These are phyloP conservation scores for Carex myosuroides DNA, from an alignment of 176 grass and related monocot species.

Conservation along the genomic window DNA sequence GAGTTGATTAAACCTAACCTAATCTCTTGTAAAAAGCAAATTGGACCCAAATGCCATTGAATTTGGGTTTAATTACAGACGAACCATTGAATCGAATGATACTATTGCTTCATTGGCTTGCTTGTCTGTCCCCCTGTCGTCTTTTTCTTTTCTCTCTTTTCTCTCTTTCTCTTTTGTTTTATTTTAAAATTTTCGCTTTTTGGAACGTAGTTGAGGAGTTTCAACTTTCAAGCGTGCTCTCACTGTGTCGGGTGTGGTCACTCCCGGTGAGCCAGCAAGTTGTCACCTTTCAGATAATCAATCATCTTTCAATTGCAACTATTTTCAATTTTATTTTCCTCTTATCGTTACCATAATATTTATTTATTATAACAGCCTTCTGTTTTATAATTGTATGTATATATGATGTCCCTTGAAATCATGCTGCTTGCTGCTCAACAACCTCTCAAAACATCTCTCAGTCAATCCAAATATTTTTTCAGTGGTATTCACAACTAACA, in stretches of 20 bases:
- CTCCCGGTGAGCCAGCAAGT: background rate
- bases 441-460: background rate
- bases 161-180: conserved; percentile 5
- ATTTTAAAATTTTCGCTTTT: conserved; percentile 21
- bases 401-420: background rate
- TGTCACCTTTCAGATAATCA: conserved; percentile 21
- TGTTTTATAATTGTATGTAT: background rate
- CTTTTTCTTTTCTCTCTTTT: background rate
- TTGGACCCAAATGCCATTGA: background rate
- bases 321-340: background rate
- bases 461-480: background rate
- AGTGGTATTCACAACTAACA: conserved; percentile 5
- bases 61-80: background rate
- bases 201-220: conserved; percentile 17
- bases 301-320: background rate
- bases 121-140: conserved; percentile 7
- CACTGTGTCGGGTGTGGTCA: conserved; percentile 9
- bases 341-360: background rate
- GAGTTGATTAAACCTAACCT: conserved; percentile 16
- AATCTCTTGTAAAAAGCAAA: background rate
- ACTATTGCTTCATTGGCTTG: conserved; percentile 2
- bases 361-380: background rate
- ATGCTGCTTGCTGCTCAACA: background rate
- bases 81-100: background rate
- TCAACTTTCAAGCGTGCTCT: conserved; percentile 17